These are phyloP conservation scores for Colletotrichum sidae DNA, from an alignment of 2,329 filamentous ascomycete genomes.

Conservation along the genomic window DNA sequence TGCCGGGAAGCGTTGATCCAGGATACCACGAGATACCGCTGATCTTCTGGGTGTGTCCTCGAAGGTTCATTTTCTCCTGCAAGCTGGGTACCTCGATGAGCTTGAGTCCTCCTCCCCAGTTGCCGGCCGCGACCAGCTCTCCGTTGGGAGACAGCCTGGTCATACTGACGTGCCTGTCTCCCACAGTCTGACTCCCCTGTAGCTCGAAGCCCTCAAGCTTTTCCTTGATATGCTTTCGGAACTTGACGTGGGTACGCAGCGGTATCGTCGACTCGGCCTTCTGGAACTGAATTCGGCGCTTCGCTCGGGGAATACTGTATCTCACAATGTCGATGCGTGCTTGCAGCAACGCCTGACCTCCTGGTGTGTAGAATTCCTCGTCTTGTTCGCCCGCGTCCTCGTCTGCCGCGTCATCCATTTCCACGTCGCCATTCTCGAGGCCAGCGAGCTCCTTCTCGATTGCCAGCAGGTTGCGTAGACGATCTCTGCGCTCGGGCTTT, in stretches of 20 bases:
- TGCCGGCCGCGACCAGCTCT: constrained; percentile 86
- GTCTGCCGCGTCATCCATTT: constrained; percentile 68
- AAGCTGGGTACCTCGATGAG: constrained; percentile 86
- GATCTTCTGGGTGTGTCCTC: constrained; percentile 89
- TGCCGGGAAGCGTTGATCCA: constrained; percentile 77
- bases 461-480: constrained; percentile 83
- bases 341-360: constrained; percentile 77
- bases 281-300: constrained; percentile 80
- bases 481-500: constrained; percentile 84
- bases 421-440: constrained; percentile 67
- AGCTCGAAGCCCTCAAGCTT: constrained; percentile 85
- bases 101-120: constrained; percentile 92
- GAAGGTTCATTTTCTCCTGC: constrained; percentile 78
- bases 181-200: constrained; percentile 92
- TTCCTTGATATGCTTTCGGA: constrained; percentile 90
- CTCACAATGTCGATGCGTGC: constrained; percentile 83
- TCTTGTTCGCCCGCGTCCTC: constrained; percentile 73
- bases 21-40: constrained; percentile 94
- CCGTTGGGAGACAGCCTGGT: constrained; percentile 90
- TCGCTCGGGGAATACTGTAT: constrained; percentile 86
- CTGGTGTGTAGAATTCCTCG: constrained; percentile 95
- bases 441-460: constrained; percentile 74
- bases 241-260: constrained; percentile 89
- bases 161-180: constrained; percentile 91
- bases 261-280: constrained; percentile 85